These are phyloP conservation scores for Quercus wislizeni DNA, from an alignment of 306 rosid species.

Conservation along the genomic window DNA sequence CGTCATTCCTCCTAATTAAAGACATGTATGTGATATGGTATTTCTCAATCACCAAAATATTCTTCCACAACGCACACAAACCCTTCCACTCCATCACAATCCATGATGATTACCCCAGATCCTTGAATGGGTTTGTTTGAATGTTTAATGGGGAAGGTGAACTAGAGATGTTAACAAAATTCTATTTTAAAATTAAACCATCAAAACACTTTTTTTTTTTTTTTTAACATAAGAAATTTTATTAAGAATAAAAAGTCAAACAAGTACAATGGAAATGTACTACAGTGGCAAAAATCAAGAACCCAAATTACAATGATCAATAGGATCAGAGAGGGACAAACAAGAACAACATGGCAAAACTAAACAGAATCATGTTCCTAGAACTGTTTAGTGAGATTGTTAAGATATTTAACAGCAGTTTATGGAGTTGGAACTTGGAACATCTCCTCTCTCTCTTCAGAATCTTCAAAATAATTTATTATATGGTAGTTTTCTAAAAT, in stretches of 20 bases:
- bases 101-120: no score
- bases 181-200: not conserved
- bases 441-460: not conserved
- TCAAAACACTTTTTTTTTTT: not conserved
- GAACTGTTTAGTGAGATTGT: not conserved
- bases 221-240: no score
- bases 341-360: no score
- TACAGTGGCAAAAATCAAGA: no score
- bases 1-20: not conserved
- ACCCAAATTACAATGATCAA: no score
- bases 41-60: not conserved
- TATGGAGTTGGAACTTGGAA: not conserved
- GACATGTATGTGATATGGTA: not conserved
- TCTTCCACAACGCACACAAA: not conserved
- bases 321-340: no score
- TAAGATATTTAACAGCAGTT: not conserved
- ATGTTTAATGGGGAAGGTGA: not conserved
- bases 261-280: no score
- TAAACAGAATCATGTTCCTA: not conserved
- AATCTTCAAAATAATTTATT: not conserved
- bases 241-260: no score
- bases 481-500: not conserved
- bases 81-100: not conserved
- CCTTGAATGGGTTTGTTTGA: not conserved
- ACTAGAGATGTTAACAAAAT: not conserved